Evolutionary conservation across 2,329 filamentous ascomycete genomes (phyloP), one percentile per base, ranked within the genome.

Genomic region (Akanthomyces lecanii): DNA sequence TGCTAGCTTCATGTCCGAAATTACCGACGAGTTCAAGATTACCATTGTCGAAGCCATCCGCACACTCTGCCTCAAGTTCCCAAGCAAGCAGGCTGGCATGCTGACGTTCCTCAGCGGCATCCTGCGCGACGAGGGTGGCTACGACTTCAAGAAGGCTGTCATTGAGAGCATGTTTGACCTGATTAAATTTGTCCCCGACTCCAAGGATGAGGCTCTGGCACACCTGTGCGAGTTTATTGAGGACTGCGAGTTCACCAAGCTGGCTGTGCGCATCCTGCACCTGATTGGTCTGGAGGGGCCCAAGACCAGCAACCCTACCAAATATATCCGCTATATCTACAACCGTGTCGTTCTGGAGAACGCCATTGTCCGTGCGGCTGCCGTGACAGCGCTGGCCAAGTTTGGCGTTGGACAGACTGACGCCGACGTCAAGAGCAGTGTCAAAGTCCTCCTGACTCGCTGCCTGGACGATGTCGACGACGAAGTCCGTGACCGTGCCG

Each of bases 151-250:
- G 86, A 89, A 92, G 63, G 90, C 92, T 59, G 94, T 99, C 12
- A 94, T 99, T 23, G 95, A 99, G 81, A 97, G 92, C 82, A 98
- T 99, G 88, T 98, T 99, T 73, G 95, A 99, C 71, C 81, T 99
- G 62, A 98, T 99, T 81, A 97, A 98, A 76, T 99, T 99, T 71
- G 94, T 99, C 3, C 95, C 95, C 1, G 95, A 97, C 65, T 87
- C 86, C 38, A 89, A 88, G 76, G 86, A 89, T 71, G 86, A 89
- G 68, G 94, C 95, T 21, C 86, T 99, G 55, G 91, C 94, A 16
- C 95, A 98, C 72, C 86, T 99, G 25, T 98, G 95, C 79, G 95
- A 99, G 75, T 99, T 99, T 74, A 99, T 99, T 67, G 95, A 99
- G 77, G 95, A 99, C 75, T 99, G 95, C 79, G 95, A 99, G 75